These are phyloP conservation scores for Penicillium paneum DNA, from an alignment of 2,329 filamentous ascomycete species.

Conservation along the genomic window DNA sequence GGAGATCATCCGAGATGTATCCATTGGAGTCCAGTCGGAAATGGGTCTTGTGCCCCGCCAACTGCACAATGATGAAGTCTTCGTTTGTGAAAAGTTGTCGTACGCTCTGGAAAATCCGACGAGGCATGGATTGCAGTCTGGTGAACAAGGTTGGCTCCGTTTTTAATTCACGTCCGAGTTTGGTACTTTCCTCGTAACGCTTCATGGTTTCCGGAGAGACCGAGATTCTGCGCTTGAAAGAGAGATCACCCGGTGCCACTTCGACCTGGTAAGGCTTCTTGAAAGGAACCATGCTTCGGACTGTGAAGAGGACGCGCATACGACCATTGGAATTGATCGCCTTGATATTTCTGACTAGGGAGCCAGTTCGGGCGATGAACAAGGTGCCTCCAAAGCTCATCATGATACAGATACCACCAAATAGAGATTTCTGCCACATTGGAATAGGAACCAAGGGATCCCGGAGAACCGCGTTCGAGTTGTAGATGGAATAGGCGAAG, in stretches of 20 bases:
- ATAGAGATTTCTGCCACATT: constrained; percentile 57
- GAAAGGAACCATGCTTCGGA: constrained; percentile 40
- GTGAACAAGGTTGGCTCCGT: constrained; percentile 31
- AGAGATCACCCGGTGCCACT: constrained; percentile 24
- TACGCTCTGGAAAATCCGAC: constrained; percentile 34
- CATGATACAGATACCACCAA: constrained; percentile 56
- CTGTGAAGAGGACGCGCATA: constrained; percentile 34
- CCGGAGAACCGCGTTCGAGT: constrained; percentile 51
- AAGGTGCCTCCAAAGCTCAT: constrained; percentile 61
- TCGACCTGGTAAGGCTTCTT: constrained; percentile 35
- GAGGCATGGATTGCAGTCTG: constrained; percentile 30
- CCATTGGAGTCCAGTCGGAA: constrained; percentile 41
- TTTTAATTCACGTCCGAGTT: constrained; percentile 11
- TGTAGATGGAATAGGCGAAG: constrained; percentile 51
- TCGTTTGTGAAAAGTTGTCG: constrained; percentile 42
- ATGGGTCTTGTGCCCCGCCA: constrained; percentile 34
- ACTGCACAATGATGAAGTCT: constrained; percentile 39
- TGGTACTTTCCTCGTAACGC: constrained; percentile 20
- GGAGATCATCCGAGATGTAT: constrained; percentile 34
- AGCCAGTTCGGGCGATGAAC: constrained; percentile 57
- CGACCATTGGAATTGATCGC: constrained; percentile 44
- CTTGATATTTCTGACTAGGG: constrained; percentile 58
- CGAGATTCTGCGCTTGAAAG: constrained; percentile 28
- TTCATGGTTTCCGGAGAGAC: constrained; percentile 30
- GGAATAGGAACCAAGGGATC: constrained; percentile 52